These are phyloP conservation scores for Paramyrothecium sp. DNA, from an alignment of 2,329 filamentous ascomycete species.

Conservation along the genomic window DNA sequence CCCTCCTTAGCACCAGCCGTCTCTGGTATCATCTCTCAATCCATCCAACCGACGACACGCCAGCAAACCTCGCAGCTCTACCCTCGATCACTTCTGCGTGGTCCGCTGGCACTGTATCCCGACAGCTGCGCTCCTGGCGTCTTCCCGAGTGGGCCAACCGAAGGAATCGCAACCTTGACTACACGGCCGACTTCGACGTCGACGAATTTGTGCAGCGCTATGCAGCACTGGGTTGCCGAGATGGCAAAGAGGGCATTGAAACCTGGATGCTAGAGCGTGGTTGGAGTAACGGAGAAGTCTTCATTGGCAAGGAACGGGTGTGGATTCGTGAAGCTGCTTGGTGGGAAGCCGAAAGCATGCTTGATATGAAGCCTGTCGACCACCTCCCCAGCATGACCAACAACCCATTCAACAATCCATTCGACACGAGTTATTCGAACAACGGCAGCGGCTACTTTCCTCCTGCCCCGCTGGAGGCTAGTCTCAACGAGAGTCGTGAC, in stretches of 20 bases:
- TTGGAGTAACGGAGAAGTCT: constrained; percentile 97
- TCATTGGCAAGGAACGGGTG: constrained; percentile 85
- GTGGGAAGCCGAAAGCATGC: constrained; percentile 98
- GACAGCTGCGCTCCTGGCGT: constrained; percentile 90
- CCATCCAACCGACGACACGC: constrained; percentile 86
- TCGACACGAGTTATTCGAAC: constrained; percentile 73
- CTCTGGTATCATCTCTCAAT: constrained; percentile 94
- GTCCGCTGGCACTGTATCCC: constrained; percentile 90
- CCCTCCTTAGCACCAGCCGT: constrained; percentile 76
- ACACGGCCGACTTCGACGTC: constrained; percentile 93
- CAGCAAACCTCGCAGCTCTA: constrained; percentile 70
- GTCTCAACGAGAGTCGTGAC: constrained; percentile 68
- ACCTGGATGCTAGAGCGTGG: constrained; percentile 92
- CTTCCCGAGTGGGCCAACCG: constrained; percentile 96
- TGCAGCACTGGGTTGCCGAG: constrained; percentile 76
- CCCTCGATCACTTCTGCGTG: constrained; percentile 77
- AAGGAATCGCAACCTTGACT: constrained; percentile 86
- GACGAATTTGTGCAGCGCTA: constrained; percentile 91
- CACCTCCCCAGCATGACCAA: constrained; percentile 38
- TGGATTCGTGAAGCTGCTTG: constrained; percentile 94
- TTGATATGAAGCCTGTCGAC: constrained; percentile 77
- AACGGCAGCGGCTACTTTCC: constrained; percentile 70
- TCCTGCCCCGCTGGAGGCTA: constrained; percentile 56
- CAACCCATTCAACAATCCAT: constrained; percentile 41
- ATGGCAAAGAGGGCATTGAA: constrained; percentile 89